phyloP scores from a whole-genome alignment of 208 protist species.

The Wallacemonas rigidus region DNA sequence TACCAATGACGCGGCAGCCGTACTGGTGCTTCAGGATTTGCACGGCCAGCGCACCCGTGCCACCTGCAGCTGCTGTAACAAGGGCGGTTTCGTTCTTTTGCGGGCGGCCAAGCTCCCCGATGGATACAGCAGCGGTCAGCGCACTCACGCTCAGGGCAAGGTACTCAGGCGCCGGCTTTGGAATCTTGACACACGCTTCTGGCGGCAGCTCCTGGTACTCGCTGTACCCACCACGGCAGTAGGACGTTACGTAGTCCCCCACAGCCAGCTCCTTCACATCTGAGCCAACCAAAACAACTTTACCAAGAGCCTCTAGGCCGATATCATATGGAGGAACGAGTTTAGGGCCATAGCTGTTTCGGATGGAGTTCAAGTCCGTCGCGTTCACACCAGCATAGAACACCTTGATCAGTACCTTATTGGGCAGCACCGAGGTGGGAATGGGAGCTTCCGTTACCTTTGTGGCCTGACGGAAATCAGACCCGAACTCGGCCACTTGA shows the following conservation, averaged over 20 bases:
- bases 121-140: constrained; percentile 33
- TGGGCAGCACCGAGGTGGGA: constrained; percentile 27
- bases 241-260: constrained; percentile 28
- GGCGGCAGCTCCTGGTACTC: constrained; percentile 37
- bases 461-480: constrained; percentile 33
- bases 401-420: constrained; percentile 31
- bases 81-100: constrained; percentile 47
- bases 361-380: constrained; percentile 38
- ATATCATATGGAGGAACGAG: constrained; percentile 29
- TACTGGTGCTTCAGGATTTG: constrained; percentile 65
- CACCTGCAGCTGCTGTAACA: constrained; percentile 62
- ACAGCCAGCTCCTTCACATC: constrained; percentile 26
- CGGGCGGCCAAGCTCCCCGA: constrained; percentile 35
- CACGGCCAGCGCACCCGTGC: constrained; percentile 56
- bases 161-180: constrained; percentile 24
- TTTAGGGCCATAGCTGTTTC: constrained; percentile 30
- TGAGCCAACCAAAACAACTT: constrained; percentile 26
- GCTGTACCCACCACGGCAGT: constrained; percentile 35
- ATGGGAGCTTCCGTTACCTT: constrained; percentile 26
- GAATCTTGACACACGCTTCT: constrained; percentile 23
- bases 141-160: constrained; percentile 39
- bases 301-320: constrained; percentile 35
- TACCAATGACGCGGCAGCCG: constrained; percentile 58
- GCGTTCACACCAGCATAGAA: constrained; percentile 43
- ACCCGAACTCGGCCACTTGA: constrained; percentile 33